Conservation (phyloP, 768 basidiomycete genomes). For the Termitomyces bulborhizus region DNA sequence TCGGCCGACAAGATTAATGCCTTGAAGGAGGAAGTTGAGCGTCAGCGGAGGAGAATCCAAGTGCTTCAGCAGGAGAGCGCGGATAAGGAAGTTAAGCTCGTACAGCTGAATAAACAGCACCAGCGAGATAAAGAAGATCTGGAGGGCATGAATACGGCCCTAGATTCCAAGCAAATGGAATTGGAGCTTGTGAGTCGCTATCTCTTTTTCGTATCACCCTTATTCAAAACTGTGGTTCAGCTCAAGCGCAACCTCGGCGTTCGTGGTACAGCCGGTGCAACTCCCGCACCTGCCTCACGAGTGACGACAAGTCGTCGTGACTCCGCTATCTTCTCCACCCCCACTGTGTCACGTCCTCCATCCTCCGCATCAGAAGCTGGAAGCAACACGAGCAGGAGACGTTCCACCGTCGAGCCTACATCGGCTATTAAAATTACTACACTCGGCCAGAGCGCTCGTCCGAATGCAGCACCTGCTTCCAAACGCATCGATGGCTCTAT, state of each 20-base stretch:
- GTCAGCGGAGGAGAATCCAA: slow-evolving; percentile 56
- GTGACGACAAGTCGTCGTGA: slow-evolving; percentile 39
- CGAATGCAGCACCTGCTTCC: slow-evolving; percentile 27
- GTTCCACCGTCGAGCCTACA: slow-evolving; percentile 26
- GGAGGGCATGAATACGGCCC: slow-evolving; percentile 80
- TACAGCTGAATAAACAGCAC: slow-evolving; percentile 66
- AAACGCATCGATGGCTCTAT: slow-evolving; percentile 34
- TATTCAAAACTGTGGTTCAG: slow-evolving; percentile 24
- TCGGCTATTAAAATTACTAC: slow-evolving; percentile 29
- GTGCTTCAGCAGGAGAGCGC: slow-evolving; percentile 77
- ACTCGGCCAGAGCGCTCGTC: slow-evolving; percentile 45
- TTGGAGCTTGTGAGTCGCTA: slow-evolving; percentile 66
- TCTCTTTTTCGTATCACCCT: background rate
- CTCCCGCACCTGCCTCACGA: slow-evolving; percentile 44
- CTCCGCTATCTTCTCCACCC: slow-evolving; percentile 52
- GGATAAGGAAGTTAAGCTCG: slow-evolving; percentile 75
- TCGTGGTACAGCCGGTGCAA: slow-evolving; percentile 48
- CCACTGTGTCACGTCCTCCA: slow-evolving; percentile 44
- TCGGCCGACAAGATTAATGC: slow-evolving; percentile 42
- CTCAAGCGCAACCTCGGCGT: slow-evolving; percentile 59
- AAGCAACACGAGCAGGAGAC: slow-evolving; percentile 28
- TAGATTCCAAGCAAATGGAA: slow-evolving; percentile 94
- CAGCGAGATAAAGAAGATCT: slow-evolving; percentile 73
- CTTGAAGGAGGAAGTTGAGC: slow-evolving; percentile 54
- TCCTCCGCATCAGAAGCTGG: slow-evolving; percentile 51